phyloP scores from a whole-genome alignment of 192 early-diverging fungal species.

The Coemansia sp. region DNA sequence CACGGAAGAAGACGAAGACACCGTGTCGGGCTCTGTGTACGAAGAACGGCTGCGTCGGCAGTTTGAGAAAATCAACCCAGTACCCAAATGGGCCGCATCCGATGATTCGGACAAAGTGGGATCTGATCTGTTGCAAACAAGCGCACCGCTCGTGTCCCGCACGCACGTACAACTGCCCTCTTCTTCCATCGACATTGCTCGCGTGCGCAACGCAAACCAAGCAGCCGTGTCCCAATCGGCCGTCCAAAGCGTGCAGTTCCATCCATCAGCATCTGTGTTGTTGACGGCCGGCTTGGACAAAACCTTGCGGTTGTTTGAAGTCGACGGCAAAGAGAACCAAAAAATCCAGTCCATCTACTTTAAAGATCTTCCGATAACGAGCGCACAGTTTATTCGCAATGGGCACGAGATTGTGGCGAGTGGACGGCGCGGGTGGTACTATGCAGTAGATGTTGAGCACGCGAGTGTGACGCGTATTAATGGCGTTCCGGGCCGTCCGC shows the following conservation, averaged over 20 bases:
- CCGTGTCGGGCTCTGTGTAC: conserved; percentile 77
- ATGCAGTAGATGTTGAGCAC: conserved; percentile 79
- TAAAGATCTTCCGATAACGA: conserved; percentile 83
- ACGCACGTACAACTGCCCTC: conserved; percentile 16
- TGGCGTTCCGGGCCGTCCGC: conserved; percentile 72
- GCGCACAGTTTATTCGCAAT: conserved; percentile 71
- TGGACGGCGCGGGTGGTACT: conserved; percentile 81
- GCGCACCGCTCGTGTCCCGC: conserved; percentile 20
- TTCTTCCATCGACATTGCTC: conserved; percentile 25
- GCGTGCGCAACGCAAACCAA: conserved; percentile 39
- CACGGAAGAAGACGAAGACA: conserved; percentile 69
- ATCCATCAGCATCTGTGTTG: conserved; percentile 85
- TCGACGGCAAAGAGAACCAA: conserved; percentile 91
- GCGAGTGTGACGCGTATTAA: conserved; percentile 74
- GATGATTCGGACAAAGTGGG: conserved; percentile 14
- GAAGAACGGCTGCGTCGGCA: conserved; percentile 79
- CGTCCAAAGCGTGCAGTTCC: conserved; percentile 76
- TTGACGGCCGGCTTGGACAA: conserved; percentile 87
- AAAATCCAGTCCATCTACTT: conserved; percentile 88
- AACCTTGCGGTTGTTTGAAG: conserved; percentile 82
- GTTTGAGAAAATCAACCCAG: conserved; percentile 82
- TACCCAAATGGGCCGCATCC: conserved; percentile 78
- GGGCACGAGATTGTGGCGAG: conserved; percentile 75
- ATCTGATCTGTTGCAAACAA: conserved; percentile 33
- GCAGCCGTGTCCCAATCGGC: conserved; percentile 53